phyloP scores from a whole-genome alignment of 2,329 filamentous ascomycete species.

The Elsinoe perseae region DNA sequence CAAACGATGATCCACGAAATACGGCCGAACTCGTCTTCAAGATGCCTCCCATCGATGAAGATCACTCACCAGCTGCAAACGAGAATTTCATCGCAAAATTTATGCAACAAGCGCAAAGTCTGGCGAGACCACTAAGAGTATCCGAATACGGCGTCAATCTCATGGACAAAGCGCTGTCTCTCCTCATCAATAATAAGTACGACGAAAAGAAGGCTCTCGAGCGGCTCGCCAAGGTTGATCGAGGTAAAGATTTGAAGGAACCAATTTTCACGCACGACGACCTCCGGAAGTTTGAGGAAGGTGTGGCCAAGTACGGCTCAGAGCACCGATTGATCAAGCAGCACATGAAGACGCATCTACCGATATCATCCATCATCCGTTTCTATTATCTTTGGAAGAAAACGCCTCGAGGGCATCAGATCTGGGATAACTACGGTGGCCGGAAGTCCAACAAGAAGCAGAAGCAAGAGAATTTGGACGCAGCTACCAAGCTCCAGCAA shows the following conservation, averaged over 20 bases:
- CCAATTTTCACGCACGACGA: conserved; percentile 72
- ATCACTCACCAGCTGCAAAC: conserved; percentile 31
- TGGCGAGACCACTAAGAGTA: conserved; percentile 62
- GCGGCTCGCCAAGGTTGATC: conserved; percentile 59
- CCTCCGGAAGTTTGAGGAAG: conserved; percentile 85
- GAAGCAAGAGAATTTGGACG: conserved; percentile 48
- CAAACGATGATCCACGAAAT: conserved; percentile 61
- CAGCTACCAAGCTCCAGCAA: conserved; percentile 70
- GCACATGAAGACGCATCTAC: conserved; percentile 70
- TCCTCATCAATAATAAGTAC: conserved; percentile 65
- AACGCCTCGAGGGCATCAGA: conserved; percentile 69
- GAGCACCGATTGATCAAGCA: conserved; percentile 76
- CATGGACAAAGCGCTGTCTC: conserved; percentile 70
- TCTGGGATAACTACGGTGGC: conserved; percentile 84
- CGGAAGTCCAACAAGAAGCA: conserved; percentile 80
- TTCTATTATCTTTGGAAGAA: conserved; percentile 99
- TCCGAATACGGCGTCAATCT: conserved; percentile 75
- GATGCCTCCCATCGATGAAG: conserved; percentile 39
- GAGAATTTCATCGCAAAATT: conserved; percentile 65
- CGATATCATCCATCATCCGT: conserved; percentile 72
- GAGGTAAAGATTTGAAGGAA: conserved; percentile 68
- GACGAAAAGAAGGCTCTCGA: conserved; percentile 63
- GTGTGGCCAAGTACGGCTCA: conserved; percentile 79
- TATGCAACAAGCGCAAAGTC: conserved; percentile 58
- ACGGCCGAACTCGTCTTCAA: conserved; percentile 74